Percentiles rank a stretch among this genome's conserved stretches.
phyloP scores from a whole-genome alignment of 2,329 filamentous ascomycete species.

The Coniochaeta sp. region DNA sequence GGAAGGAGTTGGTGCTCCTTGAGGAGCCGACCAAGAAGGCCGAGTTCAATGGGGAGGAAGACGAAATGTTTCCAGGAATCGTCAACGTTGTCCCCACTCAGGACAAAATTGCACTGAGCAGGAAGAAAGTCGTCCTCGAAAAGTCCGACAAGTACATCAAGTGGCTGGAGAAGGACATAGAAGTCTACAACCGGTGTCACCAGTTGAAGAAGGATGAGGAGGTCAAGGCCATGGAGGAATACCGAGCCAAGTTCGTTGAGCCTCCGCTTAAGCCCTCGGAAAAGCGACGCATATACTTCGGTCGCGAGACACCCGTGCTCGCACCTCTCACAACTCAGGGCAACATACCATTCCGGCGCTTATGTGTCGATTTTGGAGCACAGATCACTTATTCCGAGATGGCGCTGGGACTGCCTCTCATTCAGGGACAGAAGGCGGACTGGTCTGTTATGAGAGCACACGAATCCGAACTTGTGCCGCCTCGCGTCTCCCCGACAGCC shows the following conservation, averaged over 20 bases:
- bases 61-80: conserved; percentile 54
- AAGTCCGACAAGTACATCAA: conserved; percentile 68
- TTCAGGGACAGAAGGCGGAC: conserved; percentile 85
- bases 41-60: conserved; percentile 30
- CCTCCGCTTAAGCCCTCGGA: conserved; percentile 85
- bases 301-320: conserved; percentile 84
- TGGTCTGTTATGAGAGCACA: conserved; percentile 95
- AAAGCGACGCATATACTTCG: conserved; percentile 90
- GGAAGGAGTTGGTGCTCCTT: conserved; percentile 70
- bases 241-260: conserved; percentile 74
- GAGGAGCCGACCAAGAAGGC: conserved; percentile 33
- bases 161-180: conserved; percentile 66
- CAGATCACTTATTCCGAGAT: conserved; percentile 97
- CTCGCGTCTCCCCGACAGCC: conserved; percentile 51
- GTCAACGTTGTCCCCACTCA: conserved; percentile 66
- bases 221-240: conserved; percentile 50
- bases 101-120: conserved; percentile 67
- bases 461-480: conserved; percentile 68
- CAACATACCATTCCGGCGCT: conserved; percentile 85
- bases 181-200: conserved; percentile 30
- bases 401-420: conserved; percentile 83
- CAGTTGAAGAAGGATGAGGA: conserved; percentile 21
- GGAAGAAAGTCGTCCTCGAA: conserved; percentile 61
- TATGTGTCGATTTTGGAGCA: conserved; percentile 83
- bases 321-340: conserved; percentile 95